These are phyloP conservation scores for Starmerella potacharoeniae DNA, from an alignment of 805 yeast species.

Conservation along the genomic window DNA sequence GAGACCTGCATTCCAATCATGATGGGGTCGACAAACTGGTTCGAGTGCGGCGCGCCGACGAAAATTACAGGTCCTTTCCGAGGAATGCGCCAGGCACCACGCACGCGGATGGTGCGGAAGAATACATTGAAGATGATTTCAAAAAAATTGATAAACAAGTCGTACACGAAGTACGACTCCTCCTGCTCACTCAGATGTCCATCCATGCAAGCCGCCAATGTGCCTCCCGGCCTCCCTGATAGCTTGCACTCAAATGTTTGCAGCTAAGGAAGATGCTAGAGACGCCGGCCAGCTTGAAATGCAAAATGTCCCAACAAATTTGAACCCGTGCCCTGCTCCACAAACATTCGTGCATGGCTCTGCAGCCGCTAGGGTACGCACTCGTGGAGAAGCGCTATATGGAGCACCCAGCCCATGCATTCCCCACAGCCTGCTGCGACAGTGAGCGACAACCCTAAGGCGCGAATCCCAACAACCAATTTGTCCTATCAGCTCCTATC, in stretches of 20 bases:
- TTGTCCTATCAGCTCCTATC: too few species aligned
- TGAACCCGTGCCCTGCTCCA: background rate
- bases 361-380: background rate
- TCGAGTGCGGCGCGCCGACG: constrained; percentile 97
- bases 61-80: constrained; percentile 73
- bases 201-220: background rate
- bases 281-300: background rate
- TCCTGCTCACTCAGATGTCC: background rate
- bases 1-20: constrained; percentile 74
- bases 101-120: constrained; percentile 76
- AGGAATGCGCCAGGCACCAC: constrained; percentile 72
- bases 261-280: background rate
- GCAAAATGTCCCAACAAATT: constrained; percentile 2
- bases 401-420: background rate
- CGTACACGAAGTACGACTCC: constrained; percentile 23
- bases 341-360: background rate
- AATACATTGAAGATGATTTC: constrained; percentile 48
- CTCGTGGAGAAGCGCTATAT: background rate
- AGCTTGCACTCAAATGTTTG: background rate
- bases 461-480: too few species aligned
- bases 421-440: too few species aligned
- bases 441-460: too few species aligned
- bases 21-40: constrained; percentile 79
- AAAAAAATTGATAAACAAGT: constrained; percentile 29
- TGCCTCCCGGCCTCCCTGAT: too few species aligned